A percentile compares a stretch with the other conserved stretches of the same genome.
Conservation (phyloP, 2,329 filamentous ascomycete genomes). For the Ceratocystis albifundus region DNA sequence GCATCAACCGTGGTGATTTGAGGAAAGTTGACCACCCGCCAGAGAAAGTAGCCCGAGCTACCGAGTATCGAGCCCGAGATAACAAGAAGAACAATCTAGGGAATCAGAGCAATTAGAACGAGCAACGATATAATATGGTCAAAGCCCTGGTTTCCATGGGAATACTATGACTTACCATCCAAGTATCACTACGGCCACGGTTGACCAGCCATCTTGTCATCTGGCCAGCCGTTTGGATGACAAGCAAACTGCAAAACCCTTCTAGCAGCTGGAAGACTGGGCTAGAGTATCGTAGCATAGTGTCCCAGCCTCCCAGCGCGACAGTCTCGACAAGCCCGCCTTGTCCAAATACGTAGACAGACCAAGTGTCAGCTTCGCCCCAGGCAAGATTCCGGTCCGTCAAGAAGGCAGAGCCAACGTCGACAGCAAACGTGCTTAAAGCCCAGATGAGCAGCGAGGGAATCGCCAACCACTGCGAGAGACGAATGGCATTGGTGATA, state of each 20-base stretch:
- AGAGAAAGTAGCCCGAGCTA: conserved; percentile 89
- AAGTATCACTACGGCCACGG: conserved; percentile 81
- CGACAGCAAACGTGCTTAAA: conserved; percentile 86
- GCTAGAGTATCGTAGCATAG: conserved; percentile 74
- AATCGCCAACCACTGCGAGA: conserved; percentile 77
- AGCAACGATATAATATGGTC: neutral
- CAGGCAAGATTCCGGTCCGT: conserved; percentile 59
- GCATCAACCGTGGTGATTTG: conserved; percentile 88
- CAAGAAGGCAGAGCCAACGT: conserved; percentile 65
- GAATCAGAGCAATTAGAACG: neutral
- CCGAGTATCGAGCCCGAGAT: conserved; percentile 85
- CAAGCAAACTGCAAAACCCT: conserved; percentile 89
- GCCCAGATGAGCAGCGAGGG: conserved; percentile 87
- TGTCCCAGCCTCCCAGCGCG: conserved; percentile 81
- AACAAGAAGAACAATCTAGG: conserved; percentile 73
- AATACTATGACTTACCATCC: conserved; percentile 59
- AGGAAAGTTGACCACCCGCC: conserved; percentile 87
- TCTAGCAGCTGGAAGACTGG: conserved; percentile 90
- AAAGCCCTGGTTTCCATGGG: conserved; percentile 3
- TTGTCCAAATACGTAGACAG: conserved; percentile 79
- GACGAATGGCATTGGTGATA: conserved; percentile 55
- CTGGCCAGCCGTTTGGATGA: conserved; percentile 90
- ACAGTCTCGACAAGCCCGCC: conserved; percentile 69
- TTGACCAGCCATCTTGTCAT: conserved; percentile 94
- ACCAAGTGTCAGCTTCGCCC: conserved; percentile 54